These are phyloP conservation scores for Irpex sp. DNA, from an alignment of 1,284 basidiomycete genomes.

Conservation along the genomic window DNA sequence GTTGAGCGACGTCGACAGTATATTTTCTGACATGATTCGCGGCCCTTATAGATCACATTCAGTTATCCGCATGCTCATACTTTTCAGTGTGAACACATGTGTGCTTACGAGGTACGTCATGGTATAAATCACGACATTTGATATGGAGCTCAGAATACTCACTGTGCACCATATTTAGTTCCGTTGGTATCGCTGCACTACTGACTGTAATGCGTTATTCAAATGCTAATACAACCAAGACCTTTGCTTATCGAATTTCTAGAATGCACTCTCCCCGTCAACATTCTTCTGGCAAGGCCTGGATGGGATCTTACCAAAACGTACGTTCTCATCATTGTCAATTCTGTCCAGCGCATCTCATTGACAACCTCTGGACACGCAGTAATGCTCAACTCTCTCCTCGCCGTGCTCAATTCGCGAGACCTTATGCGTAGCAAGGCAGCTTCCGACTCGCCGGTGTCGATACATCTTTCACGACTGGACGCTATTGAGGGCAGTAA, in stretches of 20 bases:
- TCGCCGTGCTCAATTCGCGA: slow-evolving; percentile 13
- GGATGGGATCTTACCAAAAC: slow-evolving; percentile 1
- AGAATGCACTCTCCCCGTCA: background rate
- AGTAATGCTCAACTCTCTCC: slow-evolving; percentile 14
- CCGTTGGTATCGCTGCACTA: background rate
- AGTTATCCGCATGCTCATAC: slow-evolving; percentile 5
- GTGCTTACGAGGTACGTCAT: slow-evolving; percentile 5
- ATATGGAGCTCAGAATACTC: background rate
- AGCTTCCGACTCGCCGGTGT: background rate
- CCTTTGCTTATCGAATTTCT: background rate
- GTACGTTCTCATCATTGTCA: background rate
- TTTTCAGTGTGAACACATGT: slow-evolving; percentile 15
- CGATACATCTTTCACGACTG: slow-evolving; percentile 3
- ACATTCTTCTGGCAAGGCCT: slow-evolving; percentile 3
- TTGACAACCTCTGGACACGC: background rate
- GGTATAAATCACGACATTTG: background rate
- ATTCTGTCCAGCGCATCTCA: background rate
- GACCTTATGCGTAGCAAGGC: background rate
- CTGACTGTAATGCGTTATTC: background rate
- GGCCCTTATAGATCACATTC: slow-evolving; percentile 3
- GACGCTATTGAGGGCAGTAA: background rate
- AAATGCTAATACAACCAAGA: background rate
- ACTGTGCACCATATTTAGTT: background rate
- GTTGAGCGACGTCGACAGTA: background rate
- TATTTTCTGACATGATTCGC: background rate